Percentiles rank a stretch among this genome's conserved stretches.
These are phyloP conservation scores for Eucalyptus marginata DNA, from an alignment of 345 rosid species.

Conservation along the genomic window DNA sequence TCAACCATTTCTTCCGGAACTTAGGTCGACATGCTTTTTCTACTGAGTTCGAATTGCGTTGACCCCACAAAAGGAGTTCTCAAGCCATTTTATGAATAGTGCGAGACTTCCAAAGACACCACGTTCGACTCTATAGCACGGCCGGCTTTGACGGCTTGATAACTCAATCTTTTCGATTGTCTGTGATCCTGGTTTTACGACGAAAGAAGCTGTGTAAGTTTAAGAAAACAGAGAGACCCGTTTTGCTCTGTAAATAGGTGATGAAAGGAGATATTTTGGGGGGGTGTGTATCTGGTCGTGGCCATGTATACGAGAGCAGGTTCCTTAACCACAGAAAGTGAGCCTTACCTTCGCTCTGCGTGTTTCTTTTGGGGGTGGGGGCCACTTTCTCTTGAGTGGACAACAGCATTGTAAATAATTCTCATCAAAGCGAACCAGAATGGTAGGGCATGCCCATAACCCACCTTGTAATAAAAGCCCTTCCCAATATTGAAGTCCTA, in stretches of 20 bases:
- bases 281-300: not conserved
- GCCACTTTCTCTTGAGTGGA: not conserved
- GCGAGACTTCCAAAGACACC: not conserved
- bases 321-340: not conserved
- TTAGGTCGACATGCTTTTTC: not conserved
- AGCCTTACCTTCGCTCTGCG: not conserved
- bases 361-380: not conserved
- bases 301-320: not conserved
- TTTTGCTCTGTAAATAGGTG: not conserved
- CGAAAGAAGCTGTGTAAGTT: not conserved
- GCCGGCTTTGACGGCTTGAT: not conserved
- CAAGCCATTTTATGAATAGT: not conserved
- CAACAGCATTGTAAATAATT: not conserved
- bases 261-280: not conserved
- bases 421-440: not conserved
- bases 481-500: not conserved
- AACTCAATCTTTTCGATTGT: not conserved
- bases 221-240: not conserved
- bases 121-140: not conserved
- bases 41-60: not conserved
- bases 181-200: not conserved
- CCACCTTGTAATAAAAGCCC: not conserved
- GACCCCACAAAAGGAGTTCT: not conserved
- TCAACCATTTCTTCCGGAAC: not conserved
- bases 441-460: not conserved